Conservation (phyloP, 306 rosid species). For the Hylodesmum podocarpum region DNA sequence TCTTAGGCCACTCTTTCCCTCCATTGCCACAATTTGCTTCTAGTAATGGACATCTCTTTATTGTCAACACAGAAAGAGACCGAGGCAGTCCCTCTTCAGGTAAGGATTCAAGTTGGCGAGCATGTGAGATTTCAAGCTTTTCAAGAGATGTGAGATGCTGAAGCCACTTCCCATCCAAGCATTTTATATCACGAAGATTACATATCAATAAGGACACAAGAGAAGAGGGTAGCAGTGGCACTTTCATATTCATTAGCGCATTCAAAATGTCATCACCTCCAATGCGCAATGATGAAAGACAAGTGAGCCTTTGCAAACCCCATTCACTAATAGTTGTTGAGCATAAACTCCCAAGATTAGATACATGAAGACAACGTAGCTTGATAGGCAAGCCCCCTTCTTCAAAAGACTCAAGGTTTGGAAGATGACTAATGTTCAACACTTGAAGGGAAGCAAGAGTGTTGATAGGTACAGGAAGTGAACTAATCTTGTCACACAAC, state of each 20-base stretch:
- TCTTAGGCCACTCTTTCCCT: constrained; percentile 11
- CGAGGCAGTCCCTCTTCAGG: neutral
- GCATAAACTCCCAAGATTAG: neutral
- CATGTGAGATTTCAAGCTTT: neutral
- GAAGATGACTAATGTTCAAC: neutral
- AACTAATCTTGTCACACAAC: neutral
- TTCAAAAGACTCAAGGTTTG: neutral
- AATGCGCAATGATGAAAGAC: neutral
- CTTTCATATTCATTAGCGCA: neutral
- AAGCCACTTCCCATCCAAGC: constrained; percentile 10
- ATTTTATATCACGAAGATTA: neutral
- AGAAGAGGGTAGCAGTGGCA: neutral
- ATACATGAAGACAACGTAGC: neutral
- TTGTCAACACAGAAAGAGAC: neutral
- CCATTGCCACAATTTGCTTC: neutral
- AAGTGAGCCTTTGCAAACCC: neutral
- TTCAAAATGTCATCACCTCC: neutral
- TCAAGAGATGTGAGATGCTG: constrained; percentile 11
- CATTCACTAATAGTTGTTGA: neutral
- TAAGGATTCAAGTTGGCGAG: neutral
- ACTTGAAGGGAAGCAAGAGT: neutral
- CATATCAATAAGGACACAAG: neutral
- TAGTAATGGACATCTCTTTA: neutral
- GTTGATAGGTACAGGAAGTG: neutral
- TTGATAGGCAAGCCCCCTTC: constrained; percentile 1